phyloP scores from a whole-genome alignment of 352 stramenopile genomes.

The Phytophthora citrophthora region DNA sequence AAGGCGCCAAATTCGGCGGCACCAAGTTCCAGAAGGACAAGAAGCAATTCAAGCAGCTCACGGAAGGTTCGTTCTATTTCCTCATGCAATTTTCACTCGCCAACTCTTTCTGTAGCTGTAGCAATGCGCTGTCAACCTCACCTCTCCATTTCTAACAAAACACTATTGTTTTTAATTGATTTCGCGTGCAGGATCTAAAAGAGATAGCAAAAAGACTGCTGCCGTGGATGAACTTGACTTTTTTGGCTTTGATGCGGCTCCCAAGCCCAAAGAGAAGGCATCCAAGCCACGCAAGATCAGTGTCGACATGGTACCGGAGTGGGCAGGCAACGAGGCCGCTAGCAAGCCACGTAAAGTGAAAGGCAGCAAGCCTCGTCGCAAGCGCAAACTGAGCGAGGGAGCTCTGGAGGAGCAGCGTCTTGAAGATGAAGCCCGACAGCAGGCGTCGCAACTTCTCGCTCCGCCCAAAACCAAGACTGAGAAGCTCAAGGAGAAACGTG shows the following conservation, averaged over 20 bases:
- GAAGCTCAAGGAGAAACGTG: conserved; percentile 55
- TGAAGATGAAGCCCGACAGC: conserved; percentile 68
- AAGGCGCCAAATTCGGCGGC: conserved; percentile 72
- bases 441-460: conserved; percentile 71
- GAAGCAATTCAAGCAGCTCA: conserved; percentile 55
- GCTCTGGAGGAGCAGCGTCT: conserved; percentile 74
- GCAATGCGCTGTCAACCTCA: not conserved
- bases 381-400: conserved; percentile 86
- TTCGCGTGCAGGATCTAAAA: conserved; percentile 15
- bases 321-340: conserved; percentile 56
- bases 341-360: conserved; percentile 49
- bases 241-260: conserved; percentile 71
- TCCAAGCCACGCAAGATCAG: conserved; percentile 66
- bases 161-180: conserved; percentile 7
- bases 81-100: conserved; percentile 5
- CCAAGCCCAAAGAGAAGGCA: conserved; percentile 40
- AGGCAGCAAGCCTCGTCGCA: conserved; percentile 78
- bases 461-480: conserved; percentile 50
- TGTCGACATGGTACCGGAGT: conserved; percentile 71
- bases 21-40: conserved; percentile 66
- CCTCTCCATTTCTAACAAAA: conserved; percentile 3
- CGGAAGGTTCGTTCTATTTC: conserved; percentile 12
- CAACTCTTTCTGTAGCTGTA: conserved; percentile 11
- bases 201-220: conserved; percentile 24
- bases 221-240: conserved; percentile 74